These are phyloP conservation scores for Puccinia horiana DNA, from an alignment of 1,284 basidiomycete species.

Conservation along the genomic window DNA sequence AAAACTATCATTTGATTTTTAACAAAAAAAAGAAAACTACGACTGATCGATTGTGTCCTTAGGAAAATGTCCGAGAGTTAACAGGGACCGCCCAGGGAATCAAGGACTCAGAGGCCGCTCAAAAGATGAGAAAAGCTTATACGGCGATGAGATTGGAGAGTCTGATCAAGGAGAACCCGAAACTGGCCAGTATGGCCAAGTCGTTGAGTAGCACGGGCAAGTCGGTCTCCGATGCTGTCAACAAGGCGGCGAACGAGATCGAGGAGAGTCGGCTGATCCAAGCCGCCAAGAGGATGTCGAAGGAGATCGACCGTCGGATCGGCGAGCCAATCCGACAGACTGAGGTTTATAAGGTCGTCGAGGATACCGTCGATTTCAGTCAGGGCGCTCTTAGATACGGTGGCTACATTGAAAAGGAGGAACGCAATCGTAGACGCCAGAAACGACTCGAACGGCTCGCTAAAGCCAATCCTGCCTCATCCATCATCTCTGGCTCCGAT, in stretches of 20 bases:
- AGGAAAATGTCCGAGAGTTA: constrained; percentile 49
- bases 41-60: background rate
- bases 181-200: constrained; percentile 83
- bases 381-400: constrained; percentile 81
- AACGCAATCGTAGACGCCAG: constrained; percentile 72
- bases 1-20: background rate
- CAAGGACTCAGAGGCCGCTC: constrained; percentile 48
- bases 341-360: constrained; percentile 85
- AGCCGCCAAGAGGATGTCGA: constrained; percentile 64
- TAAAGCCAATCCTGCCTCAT: constrained; percentile 58
- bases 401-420: constrained; percentile 90
- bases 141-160: constrained; percentile 69
- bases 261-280: constrained; percentile 91
- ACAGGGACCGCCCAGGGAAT: constrained; percentile 47
- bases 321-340: constrained; percentile 94
- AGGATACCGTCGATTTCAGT: constrained; percentile 88
- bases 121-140: constrained; percentile 45
- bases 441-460: constrained; percentile 79
- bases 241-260: constrained; percentile 83
- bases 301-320: constrained; percentile 51
- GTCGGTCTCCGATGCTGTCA: constrained; percentile 89
- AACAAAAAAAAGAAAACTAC: background rate
- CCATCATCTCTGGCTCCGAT: background rate
- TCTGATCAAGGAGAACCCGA: constrained; percentile 95
- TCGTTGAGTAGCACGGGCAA: constrained; percentile 84